Evolutionary conservation across 805 yeast species (phyloP), one percentile per base, ranked within the genome.

Genomic region (Hanseniaspora lindneri): DNA sequence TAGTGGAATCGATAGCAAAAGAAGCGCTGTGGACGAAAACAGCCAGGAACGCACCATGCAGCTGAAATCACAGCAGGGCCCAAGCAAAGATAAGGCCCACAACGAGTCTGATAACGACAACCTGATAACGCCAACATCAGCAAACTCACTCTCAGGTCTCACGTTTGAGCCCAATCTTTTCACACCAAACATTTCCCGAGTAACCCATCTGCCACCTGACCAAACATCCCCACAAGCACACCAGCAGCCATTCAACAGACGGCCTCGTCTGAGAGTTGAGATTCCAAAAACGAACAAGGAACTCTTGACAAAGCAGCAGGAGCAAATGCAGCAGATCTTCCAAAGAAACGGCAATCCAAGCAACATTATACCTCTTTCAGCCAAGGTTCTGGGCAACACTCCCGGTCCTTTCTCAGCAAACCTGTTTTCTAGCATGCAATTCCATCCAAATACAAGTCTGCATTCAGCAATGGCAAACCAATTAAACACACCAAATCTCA

Each of bases 101-200:
- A 41, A 41, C 41, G 39, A 24, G 21, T 29, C 35, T 8, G 41
- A 39, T 16, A 30, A 37, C 14, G 41, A 37, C n/a, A 37, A 46
- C 23, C 59, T 65, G 8, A 56, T 59, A 27, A 56, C 58, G 21
- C 55, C 61, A 11, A 58, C 60, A 3, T 56, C 65, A 9, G 41
- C 49, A 11, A 44, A 40, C 19, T 44, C 42, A 2, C 14, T 44
- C 23, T 16, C 49, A 14, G 49, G 41, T 3, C 58, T 65, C 7
- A 58, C 63, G 1, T 55, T 58, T 40, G 61, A 59, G 29, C 63
- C 59, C 6, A 63, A 64, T 43, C 52, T 63, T 21, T 65, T 66
- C 3, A 63, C 67, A 2, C 67, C 67, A 3, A 44, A 16, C 10
- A 9, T 44, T 13, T 44, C 49, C 3, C 25, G 39, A 21, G 7